Conservation (phyloP, 192 early-diverging fungal species). For the Fimicolochytrium jonesii region DNA sequence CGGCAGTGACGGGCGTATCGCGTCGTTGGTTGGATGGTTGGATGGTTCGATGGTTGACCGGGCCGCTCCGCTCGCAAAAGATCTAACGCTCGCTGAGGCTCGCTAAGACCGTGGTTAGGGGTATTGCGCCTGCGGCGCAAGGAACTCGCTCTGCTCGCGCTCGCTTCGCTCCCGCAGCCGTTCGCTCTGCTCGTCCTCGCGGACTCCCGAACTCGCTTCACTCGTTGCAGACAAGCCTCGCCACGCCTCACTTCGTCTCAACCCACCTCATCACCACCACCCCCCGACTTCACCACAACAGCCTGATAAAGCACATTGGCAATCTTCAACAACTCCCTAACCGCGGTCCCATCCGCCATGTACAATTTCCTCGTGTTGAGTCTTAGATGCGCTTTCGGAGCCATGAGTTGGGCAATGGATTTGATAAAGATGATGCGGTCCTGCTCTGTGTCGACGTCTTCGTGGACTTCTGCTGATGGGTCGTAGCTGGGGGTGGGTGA, state of each 20-base stretch:
- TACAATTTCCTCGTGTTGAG: slow-evolving; percentile 51
- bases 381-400: slow-evolving; percentile 48
- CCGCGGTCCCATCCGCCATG: slow-evolving; percentile 49
- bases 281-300: not conserved
- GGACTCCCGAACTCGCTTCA: too few species aligned
- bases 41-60: too few species aligned
- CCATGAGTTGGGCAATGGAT: slow-evolving; percentile 43
- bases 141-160: too few species aligned
- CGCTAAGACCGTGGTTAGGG: too few species aligned
- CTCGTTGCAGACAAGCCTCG: not conserved
- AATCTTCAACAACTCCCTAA: slow-evolving; percentile 49
- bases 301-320: slow-evolving; percentile 42
- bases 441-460: slow-evolving; percentile 44
- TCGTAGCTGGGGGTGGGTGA: slow-evolving; percentile 36
- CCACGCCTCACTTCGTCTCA: not conserved
- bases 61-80: too few species aligned
- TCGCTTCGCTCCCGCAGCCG: too few species aligned
- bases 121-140: too few species aligned
- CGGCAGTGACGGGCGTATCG: too few species aligned
- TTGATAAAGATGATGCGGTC: slow-evolving; percentile 52
- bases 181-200: too few species aligned
- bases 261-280: slow-evolving; percentile 27
- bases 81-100: too few species aligned
- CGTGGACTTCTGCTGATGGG: slow-evolving; percentile 37
- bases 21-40: too few species aligned